These are phyloP conservation scores for Teratosphaeria nubilosa DNA, from an alignment of 2,329 filamentous ascomycete genomes.

Conservation along the genomic window DNA sequence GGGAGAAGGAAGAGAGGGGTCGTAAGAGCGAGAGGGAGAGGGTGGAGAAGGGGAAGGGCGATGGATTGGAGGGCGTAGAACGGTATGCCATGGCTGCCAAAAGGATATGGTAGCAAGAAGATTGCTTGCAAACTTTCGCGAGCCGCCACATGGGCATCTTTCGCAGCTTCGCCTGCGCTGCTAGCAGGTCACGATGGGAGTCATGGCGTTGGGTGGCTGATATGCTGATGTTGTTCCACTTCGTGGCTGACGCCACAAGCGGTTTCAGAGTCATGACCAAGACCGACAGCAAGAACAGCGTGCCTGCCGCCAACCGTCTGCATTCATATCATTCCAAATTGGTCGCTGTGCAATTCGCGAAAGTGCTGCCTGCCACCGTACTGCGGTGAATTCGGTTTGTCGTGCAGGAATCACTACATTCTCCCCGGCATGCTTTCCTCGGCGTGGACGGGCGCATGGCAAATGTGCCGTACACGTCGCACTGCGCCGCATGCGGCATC, in stretches of 20 bases:
- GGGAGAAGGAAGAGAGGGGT: slow-evolving; percentile 52
- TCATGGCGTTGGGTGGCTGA: background rate
- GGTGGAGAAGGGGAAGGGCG: slow-evolving; percentile 35
- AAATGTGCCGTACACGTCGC: background rate
- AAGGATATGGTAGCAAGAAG: slow-evolving; percentile 71
- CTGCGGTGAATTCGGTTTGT: too few species aligned
- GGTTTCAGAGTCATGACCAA: background rate
- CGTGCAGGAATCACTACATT: too few species aligned
- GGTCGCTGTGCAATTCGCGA: too few species aligned
- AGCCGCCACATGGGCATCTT: background rate
- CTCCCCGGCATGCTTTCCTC: background rate
- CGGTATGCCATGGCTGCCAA: slow-evolving; percentile 95
- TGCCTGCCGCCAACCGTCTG: background rate
- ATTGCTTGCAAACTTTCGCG: background rate
- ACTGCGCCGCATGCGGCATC: background rate
- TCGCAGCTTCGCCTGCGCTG: background rate
- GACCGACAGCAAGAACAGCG: background rate
- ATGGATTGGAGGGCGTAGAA: slow-evolving; percentile 56
- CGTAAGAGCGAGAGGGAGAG: slow-evolving; percentile 44
- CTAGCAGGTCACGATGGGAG: background rate
- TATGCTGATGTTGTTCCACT: background rate
- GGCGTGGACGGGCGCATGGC: background rate
- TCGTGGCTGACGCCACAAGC: background rate
- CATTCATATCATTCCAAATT: too few species aligned
- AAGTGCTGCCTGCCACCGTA: too few species aligned